These are phyloP conservation scores for Botrytis medusae DNA, from an alignment of 2,329 filamentous ascomycete species.

Conservation along the genomic window DNA sequence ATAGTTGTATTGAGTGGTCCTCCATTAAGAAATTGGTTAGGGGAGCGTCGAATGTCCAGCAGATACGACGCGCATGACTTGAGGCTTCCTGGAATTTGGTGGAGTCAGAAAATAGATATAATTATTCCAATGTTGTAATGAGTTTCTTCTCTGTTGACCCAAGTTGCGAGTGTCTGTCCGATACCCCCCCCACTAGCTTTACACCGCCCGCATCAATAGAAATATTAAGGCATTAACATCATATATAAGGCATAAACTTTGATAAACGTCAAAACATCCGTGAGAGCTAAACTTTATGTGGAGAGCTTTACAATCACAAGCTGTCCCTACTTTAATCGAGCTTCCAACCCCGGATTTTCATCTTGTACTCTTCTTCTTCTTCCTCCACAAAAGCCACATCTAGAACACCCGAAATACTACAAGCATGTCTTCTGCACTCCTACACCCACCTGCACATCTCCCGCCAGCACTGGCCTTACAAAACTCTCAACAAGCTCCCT, in stretches of 20 bases:
- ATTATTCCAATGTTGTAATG: background rate
- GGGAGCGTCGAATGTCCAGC: background rate
- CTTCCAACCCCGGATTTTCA: conserved; percentile 9
- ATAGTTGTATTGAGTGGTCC: conserved; percentile 7
- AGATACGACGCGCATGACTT: conserved; percentile 15
- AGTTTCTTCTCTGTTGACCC: background rate
- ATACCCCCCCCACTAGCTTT: conserved; percentile 3
- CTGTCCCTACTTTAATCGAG: conserved; percentile 9
- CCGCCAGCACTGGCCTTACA: conserved; percentile 55
- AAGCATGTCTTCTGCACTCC: conserved; percentile 53
- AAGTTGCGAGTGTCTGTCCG: conserved; percentile 5
- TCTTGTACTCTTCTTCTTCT: background rate
- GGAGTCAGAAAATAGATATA: background rate
- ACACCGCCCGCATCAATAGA: conserved; percentile 8
- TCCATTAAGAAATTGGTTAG: conserved; percentile 20
- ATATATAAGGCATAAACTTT: background rate
- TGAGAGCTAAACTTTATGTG: conserved; percentile 8
- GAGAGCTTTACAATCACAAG: conserved; percentile 14
- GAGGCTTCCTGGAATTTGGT: background rate
- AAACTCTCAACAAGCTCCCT: conserved; percentile 61
- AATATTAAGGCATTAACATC: conserved; percentile 3
- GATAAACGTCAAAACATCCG: background rate
- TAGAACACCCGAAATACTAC: background rate
- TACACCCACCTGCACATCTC: conserved; percentile 57
- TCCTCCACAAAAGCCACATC: conserved; percentile 3